phyloP scores from a whole-genome alignment of 305 asterid genomes.

The Withania somnifera region DNA sequence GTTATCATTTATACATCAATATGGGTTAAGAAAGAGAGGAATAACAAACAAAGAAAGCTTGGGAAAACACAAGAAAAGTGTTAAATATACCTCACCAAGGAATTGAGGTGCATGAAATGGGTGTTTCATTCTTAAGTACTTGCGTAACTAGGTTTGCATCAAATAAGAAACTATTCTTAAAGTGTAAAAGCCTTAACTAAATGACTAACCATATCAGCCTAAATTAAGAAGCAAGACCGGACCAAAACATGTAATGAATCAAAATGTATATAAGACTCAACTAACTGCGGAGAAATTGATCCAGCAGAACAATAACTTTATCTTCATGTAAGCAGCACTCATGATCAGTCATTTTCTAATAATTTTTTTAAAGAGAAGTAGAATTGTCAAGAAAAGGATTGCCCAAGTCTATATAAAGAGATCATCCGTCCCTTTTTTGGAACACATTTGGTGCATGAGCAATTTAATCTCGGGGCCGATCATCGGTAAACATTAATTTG shows the following conservation, averaged over 20 bases:
- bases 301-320: not conserved
- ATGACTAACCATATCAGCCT: not conserved
- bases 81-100: slow-evolving; percentile 55
- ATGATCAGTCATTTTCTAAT: not conserved
- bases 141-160: slow-evolving; percentile 53
- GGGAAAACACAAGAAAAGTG: not conserved
- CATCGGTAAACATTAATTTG: too few relatives aligned
- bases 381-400: not conserved
- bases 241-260: not conserved
- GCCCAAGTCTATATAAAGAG: too few relatives aligned
- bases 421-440: too few relatives aligned
- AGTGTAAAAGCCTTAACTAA: slow-evolving; percentile 6
- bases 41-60: not conserved
- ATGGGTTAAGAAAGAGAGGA: not conserved
- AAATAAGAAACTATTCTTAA: not conserved
- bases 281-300: not conserved
- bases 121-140: slow-evolving; percentile 72
- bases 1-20: not conserved
- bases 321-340: not conserved
- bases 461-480: too few relatives aligned
- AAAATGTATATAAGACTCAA: not conserved
- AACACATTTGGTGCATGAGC: too few relatives aligned
- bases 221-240: not conserved
- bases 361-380: not conserved
- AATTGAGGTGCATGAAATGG: slow-evolving; percentile 53